phyloP scores from a whole-genome alignment of 176 grass and related monocot species.

The Bonia amplexicaulis region DNA sequence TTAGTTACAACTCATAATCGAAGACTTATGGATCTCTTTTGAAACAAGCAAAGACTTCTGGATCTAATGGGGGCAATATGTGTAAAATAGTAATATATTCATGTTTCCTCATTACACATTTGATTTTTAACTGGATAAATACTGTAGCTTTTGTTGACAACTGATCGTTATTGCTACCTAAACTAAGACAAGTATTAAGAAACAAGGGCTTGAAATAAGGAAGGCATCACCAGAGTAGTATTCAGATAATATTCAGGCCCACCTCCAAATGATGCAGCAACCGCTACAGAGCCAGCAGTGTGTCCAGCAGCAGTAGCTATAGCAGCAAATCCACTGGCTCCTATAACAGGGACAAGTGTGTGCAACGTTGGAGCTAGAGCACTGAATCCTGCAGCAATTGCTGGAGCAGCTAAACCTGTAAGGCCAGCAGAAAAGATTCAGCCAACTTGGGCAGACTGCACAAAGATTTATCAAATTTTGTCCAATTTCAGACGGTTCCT shows the following conservation, averaged over 20 bases:
- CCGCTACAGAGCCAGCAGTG: slow-evolving; percentile 81
- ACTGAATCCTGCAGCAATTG: slow-evolving; percentile 87
- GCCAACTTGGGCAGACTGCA: neutral
- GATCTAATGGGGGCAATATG: neutral
- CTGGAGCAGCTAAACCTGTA: slow-evolving; percentile 93
- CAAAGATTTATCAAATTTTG: neutral
- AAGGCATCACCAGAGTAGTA: neutral
- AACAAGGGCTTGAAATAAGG: neutral
- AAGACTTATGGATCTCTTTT: neutral
- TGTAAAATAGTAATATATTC: neutral
- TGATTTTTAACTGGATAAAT: neutral
- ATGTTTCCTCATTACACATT: neutral
- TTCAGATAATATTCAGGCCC: neutral
- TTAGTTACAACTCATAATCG: slow-evolving; percentile 3
- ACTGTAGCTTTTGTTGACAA: neutral
- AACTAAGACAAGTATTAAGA: neutral
- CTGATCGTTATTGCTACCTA: neutral
- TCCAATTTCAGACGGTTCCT: neutral
- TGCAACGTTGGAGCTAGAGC: slow-evolving; percentile 83
- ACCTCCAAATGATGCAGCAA: slow-evolving; percentile 99
- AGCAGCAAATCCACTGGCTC: slow-evolving; percentile 93
- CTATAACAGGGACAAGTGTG: slow-evolving; percentile 76
- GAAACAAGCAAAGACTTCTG: neutral
- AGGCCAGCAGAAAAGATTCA: neutral
- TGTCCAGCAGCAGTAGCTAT: slow-evolving; percentile 85